A percentile compares a stretch with the other conserved stretches of the same genome.
phyloP scores from a whole-genome alignment of 805 yeast genomes.

The Candida anglica region DNA sequence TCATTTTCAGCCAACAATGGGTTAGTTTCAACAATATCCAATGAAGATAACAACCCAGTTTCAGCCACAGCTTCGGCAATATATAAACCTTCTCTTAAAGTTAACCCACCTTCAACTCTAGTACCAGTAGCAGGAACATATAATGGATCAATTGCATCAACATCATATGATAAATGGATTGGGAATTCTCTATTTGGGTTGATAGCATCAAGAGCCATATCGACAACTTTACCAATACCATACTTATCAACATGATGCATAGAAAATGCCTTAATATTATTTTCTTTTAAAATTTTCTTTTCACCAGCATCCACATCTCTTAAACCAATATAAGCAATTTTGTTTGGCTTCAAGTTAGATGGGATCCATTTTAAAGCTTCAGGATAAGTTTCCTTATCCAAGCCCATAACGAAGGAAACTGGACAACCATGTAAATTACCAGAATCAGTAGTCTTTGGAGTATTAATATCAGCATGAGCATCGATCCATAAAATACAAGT shows the following conservation, averaged over 20 bases:
- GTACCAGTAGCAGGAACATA: constrained; percentile 98
- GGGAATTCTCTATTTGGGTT: constrained; percentile 70
- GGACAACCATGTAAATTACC: constrained; percentile 98
- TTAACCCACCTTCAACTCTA: constrained; percentile 93
- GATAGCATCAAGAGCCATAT: constrained; percentile 79
- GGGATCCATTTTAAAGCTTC: constrained; percentile 81
- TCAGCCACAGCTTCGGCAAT: constrained; percentile 89
- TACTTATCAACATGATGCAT: constrained; percentile 95
- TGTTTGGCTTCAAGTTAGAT: constrained; percentile 55
- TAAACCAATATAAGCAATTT: constrained; percentile 88
- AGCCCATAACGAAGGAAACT: constrained; percentile 82
- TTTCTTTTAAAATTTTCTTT: constrained; percentile 63
- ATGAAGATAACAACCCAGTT: constrained; percentile 80
- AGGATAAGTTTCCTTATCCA: constrained; percentile 65
- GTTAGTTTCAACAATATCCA: constrained; percentile 92
- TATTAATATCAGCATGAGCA: constrained; percentile 96
- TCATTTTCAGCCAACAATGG: constrained; percentile 83
- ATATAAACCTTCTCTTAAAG: constrained; percentile 91
- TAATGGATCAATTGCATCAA: constrained; percentile 93
- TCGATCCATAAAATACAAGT: constrained; percentile 94
- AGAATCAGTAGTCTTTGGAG: constrained; percentile 74
- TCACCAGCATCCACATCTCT: constrained; percentile 92
- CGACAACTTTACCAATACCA: constrained; percentile 88
- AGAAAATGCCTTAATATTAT: constrained; percentile 78
- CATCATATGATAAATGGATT: constrained; percentile 88